phyloP scores from a whole-genome alignment of 2,329 filamentous ascomycete genomes.

The Atkinsonella texensis region DNA sequence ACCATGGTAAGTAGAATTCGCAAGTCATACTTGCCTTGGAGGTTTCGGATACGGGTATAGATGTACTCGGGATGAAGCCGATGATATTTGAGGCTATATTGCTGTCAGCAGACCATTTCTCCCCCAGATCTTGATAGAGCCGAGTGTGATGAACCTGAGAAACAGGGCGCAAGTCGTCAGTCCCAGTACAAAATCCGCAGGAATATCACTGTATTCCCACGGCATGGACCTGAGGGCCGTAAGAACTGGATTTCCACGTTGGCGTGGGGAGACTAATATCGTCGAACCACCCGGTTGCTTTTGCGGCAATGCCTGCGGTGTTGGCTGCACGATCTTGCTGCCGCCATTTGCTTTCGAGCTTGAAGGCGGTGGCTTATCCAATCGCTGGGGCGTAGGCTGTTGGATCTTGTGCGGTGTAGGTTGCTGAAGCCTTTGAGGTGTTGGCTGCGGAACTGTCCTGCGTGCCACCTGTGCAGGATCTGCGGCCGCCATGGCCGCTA shows the following conservation, averaged over 20 bases:
- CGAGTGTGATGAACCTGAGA: slow-evolving; percentile 38
- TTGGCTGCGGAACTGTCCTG: slow-evolving; percentile 24
- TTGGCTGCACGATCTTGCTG: slow-evolving; percentile 68
- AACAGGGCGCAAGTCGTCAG: slow-evolving; percentile 84
- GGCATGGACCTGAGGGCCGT: slow-evolving; percentile 68
- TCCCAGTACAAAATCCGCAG: slow-evolving; percentile 83
- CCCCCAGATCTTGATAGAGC: too few relatives aligned
- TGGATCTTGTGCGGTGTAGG: slow-evolving; percentile 30
- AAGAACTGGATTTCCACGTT: slow-evolving; percentile 91
- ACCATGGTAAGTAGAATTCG: slow-evolving; percentile 84
- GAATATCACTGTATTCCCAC: slow-evolving; percentile 98
- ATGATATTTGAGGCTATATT: slow-evolving; percentile 74
- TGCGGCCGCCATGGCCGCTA: slow-evolving; percentile 42
- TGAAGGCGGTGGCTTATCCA: slow-evolving; percentile 38
- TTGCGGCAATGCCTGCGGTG: slow-evolving; percentile 69
- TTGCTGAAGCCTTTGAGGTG: slow-evolving; percentile 28
- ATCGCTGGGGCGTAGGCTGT: slow-evolving; percentile 41
- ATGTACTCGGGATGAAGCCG: slow-evolving; percentile 96
- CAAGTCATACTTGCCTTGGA: slow-evolving; percentile 77
- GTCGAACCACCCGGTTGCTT: slow-evolving; percentile 55
- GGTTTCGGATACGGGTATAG: slow-evolving; percentile 76
- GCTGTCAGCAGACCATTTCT: slow-evolving; percentile 1
- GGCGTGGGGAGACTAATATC: slow-evolving; percentile 80
- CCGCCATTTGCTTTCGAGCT: slow-evolving; percentile 16
- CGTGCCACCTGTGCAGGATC: slow-evolving; percentile 20